Percentiles rank a stretch among this genome's conserved stretches.
Evolutionary conservation across 139 green algal species (phyloP).

Genomic region (Micromonas commoda): DNA sequence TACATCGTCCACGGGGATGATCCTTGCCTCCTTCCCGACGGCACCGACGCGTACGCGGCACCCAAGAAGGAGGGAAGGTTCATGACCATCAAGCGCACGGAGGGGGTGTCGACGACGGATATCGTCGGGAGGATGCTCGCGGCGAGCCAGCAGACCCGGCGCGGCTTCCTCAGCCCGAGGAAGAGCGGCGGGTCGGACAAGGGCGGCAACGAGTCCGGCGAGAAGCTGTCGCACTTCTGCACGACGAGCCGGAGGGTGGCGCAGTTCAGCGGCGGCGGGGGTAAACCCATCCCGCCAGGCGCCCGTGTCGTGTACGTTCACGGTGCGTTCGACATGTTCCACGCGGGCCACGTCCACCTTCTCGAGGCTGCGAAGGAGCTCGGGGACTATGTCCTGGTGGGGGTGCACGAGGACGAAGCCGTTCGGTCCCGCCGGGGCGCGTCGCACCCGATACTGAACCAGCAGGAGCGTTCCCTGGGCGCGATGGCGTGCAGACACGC

Average conservation of each 20-base stretch:
- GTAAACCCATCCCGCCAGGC: neutral
- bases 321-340: constrained; percentile 97
- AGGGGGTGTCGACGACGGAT: constrained; percentile 96
- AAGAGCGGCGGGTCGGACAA: neutral
- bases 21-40: constrained; percentile 94
- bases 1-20: constrained; percentile 99
- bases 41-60: constrained; percentile 92
- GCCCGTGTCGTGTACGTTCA: constrained; percentile 92
- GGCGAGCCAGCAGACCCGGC: neutral
- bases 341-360: constrained; percentile 57
- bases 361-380: constrained; percentile 69
- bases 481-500: constrained; percentile 94
- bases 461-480: constrained; percentile 89
- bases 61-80: constrained; percentile 87
- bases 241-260: constrained; percentile 86
- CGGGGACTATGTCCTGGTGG: constrained; percentile 95
- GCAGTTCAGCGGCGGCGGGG: constrained; percentile 72
- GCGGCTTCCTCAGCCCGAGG: neutral
- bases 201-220: neutral
- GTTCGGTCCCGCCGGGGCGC: constrained; percentile 47
- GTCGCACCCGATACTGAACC: constrained; percentile 91
- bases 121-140: constrained; percentile 68
- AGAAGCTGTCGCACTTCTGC: constrained; percentile 68
- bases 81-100: constrained; percentile 88
- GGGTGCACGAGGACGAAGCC: constrained; percentile 89